Percentiles rank a stretch among this genome's conserved stretches.
These are phyloP conservation scores for Passiflora organensis DNA, from an alignment of 345 rosid species.

Conservation along the genomic window DNA sequence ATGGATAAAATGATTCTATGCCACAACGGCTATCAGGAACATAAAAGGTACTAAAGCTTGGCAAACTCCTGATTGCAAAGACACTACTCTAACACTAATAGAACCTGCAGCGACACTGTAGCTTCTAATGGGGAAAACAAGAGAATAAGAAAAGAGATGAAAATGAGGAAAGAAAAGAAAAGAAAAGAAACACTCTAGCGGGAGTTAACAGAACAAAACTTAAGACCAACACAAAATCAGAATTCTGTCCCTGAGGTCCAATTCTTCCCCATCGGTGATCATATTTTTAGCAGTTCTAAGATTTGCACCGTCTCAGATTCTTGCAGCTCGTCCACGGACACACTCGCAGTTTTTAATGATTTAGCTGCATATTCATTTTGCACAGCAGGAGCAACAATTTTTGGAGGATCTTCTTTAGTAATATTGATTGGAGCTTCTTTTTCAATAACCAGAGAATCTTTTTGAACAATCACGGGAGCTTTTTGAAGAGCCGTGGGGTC, in stretches of 20 bases:
- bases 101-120: slow-evolving; percentile 30
- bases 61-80: slow-evolving; percentile 16
- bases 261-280: slow-evolving; percentile 14
- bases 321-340: slow-evolving; percentile 21
- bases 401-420: slow-evolving; percentile 13
- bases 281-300: slow-evolving; percentile 57
- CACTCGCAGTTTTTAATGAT: slow-evolving; percentile 28
- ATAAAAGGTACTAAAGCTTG: background rate
- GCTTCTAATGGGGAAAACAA: slow-evolving; percentile 14
- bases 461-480: slow-evolving; percentile 10
- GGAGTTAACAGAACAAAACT: slow-evolving; percentile 24
- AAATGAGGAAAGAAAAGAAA: background rate
- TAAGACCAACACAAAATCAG: slow-evolving; percentile 21
- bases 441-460: slow-evolving; percentile 1
- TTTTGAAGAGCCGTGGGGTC: slow-evolving; percentile 3
- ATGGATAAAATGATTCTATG: no score
- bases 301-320: slow-evolving; percentile 38
- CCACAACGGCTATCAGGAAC: no score
- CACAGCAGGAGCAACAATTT: slow-evolving; percentile 10
- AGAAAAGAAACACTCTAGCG: slow-evolving; percentile 22
- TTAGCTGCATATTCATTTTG: slow-evolving; percentile 10
- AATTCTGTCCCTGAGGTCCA: slow-evolving; percentile 10
- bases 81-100: slow-evolving; percentile 22
- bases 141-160: background rate
- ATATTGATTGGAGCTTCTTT: slow-evolving; percentile 1